Percentiles rank a stretch among this genome's conserved stretches.
These are phyloP conservation scores for Pichia inconspicua DNA, from an alignment of 1,139 yeast species.

Conservation along the genomic window DNA sequence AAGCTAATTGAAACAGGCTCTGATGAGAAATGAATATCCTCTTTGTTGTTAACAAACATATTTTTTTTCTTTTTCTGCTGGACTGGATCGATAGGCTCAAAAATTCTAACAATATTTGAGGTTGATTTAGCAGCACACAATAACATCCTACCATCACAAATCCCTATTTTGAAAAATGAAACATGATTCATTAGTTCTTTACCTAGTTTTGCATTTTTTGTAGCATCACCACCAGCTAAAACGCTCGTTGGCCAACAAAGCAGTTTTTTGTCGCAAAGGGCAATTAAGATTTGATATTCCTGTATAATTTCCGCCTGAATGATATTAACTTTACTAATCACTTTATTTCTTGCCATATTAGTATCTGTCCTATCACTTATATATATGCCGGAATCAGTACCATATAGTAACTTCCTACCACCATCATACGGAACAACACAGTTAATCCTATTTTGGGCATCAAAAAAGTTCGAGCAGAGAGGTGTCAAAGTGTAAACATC, in stretches of 20 bases:
- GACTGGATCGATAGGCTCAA: conserved; percentile 66
- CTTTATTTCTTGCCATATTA: conserved; percentile 63
- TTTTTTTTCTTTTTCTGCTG: conserved; percentile 54
- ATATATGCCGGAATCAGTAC: conserved; percentile 89
- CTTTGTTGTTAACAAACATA: conserved; percentile 57
- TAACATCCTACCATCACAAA: conserved; percentile 79
- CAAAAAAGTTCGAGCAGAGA: conserved; percentile 66
- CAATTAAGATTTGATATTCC: conserved; percentile 77
- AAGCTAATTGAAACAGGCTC: conserved; percentile 92
- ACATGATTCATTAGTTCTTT: conserved; percentile 79
- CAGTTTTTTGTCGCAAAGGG: conserved; percentile 74
- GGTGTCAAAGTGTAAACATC: conserved; percentile 77
- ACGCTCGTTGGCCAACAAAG: conserved; percentile 82
- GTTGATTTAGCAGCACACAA: conserved; percentile 84
- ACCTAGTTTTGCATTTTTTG: conserved; percentile 65
- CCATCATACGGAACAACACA: conserved; percentile 95
- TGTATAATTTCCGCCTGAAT: conserved; percentile 89
- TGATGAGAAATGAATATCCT: conserved; percentile 73
- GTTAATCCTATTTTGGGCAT: conserved; percentile 65
- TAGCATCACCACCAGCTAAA: conserved; percentile 31
- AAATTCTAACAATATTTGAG: conserved; percentile 70
- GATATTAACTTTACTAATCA: conserved; percentile 68
- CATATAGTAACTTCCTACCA: conserved; percentile 82
- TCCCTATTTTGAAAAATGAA: conserved; percentile 84
- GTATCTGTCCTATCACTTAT: conserved; percentile 49